Percentiles rank a stretch among this genome's conserved stretches.
Evolutionary conservation across 2,329 filamentous ascomycete genomes (phyloP).

Genomic region (Remersonia thermophila): DNA sequence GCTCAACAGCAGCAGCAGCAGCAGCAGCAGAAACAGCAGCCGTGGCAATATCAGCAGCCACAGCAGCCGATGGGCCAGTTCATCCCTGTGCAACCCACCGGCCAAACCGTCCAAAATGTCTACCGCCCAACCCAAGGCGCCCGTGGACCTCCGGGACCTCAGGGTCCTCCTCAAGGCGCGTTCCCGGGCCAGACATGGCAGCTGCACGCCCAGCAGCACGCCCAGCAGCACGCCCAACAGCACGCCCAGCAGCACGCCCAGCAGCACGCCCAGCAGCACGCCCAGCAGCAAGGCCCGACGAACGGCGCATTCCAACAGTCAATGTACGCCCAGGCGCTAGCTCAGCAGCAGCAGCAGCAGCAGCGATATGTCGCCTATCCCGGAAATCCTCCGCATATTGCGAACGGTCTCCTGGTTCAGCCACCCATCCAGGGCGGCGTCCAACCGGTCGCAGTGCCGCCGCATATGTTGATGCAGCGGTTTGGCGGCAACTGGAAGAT

Average conservation of each 20-base stretch:
- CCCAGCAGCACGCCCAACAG: slow-evolving; percentile 5
- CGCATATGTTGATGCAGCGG: slow-evolving; percentile 27
- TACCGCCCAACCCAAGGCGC: slow-evolving; percentile 15
- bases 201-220: slow-evolving; percentile 9
- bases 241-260: slow-evolving; percentile 8
- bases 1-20: slow-evolving; percentile 5
- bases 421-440: too few species aligned
- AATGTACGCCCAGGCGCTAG: slow-evolving; percentile 1
- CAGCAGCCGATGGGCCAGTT: slow-evolving; percentile 10
- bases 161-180: slow-evolving; percentile 1
- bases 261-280: slow-evolving; percentile 8
- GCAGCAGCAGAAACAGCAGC: neutral
- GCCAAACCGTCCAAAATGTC: slow-evolving; percentile 13
- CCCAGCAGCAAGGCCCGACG: slow-evolving; percentile 5
- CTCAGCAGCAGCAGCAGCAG: slow-evolving; percentile 5
- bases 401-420: neutral
- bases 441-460: slow-evolving; percentile 2
- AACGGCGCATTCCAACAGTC: slow-evolving; percentile 2
- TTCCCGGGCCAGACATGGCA: slow-evolving; percentile 11
- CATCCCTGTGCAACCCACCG: slow-evolving; percentile 6
- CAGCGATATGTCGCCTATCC: slow-evolving; percentile 5
- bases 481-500: slow-evolving; percentile 40
- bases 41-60: neutral
- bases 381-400: slow-evolving; percentile 6
- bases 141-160: slow-evolving; percentile 3